Base-by-base conservation (phyloP, 1,284 basidiomycete genomes). In the Ganoderma meredithae region DNA sequence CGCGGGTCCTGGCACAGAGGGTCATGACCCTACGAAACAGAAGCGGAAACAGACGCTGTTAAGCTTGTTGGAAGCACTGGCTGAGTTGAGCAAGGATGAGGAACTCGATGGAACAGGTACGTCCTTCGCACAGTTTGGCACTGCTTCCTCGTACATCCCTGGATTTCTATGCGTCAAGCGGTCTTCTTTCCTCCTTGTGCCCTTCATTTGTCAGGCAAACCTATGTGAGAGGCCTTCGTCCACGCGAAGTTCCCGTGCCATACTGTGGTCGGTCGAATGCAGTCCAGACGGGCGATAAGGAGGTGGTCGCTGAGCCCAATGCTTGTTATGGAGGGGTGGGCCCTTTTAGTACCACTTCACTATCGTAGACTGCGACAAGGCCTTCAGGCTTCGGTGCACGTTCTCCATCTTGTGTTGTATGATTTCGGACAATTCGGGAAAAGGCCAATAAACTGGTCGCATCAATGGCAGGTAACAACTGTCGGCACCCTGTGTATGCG, bases 41-140 rank as follows among this genome's bases (percentile, higher is more conserved):
- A 64, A 76, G 69, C 81, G 90, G 53, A 88, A 85, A 74, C 86
- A 90, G 74, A 91, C 90, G 0, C 83, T 92, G 63, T 78, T 90
- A 52, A 90, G 83, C 71, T 77, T 92, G 70, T 83, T 94, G 63
- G 90, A 93, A 71, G 83, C 83, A 44, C 75, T 87, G 69, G 85
- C 88, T 71, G 86, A 92, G 67, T 73, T 93, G 70, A 84, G 84
- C 74, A 83, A 84, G 64, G 85, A 87, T 62, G 83, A 82, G n/a
- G 81, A 79, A 43, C 69, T 82, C n/a, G 83, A 80, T 17, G 70
- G 68, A 36, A 67, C 75, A 53, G 80, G 88, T 88, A 71, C 67
- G 83, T 81, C 49, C 41, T 41, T 12, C 15, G 8, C 58, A 41
- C 27, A 22, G 19, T 22, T 33, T 41, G 25, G 13, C 12, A 25